A percentile compares a stretch with the other conserved stretches of the same genome.
Conservation (phyloP, 1,284 basidiomycete genomes). For the Boletus calvinii region DNA sequence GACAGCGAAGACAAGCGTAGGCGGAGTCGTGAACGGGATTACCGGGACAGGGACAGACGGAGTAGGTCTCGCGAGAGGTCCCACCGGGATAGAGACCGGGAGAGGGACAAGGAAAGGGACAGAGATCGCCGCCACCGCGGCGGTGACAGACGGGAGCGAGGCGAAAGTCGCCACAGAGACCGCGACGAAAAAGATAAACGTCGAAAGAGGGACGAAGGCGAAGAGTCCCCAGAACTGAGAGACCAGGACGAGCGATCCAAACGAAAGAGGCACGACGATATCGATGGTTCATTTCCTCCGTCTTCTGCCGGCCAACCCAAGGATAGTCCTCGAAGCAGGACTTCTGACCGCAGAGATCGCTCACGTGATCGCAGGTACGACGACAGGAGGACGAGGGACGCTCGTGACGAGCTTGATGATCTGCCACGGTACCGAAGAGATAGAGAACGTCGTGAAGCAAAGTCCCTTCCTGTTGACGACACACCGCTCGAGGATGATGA, state of each 20-base stretch:
- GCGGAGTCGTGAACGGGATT: conserved; percentile 52
- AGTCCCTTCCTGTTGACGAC: conserved; percentile 27
- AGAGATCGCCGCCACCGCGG: conserved; percentile 47
- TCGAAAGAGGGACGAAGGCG: conserved; percentile 60
- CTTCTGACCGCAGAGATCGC: conserved; percentile 49
- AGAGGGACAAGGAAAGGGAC: conserved; percentile 41
- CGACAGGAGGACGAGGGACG: conserved; percentile 48
- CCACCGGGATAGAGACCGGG: conserved; percentile 47
- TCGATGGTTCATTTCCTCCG: conserved; percentile 40
- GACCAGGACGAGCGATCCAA: conserved; percentile 55
- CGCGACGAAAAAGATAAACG: conserved; percentile 51
- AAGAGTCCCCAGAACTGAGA: conserved; percentile 40
- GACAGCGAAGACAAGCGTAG: conserved; percentile 53
- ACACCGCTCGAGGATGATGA: conserved; percentile 36
- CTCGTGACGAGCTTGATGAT: conserved; percentile 62
- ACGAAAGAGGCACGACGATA: conserved; percentile 53
- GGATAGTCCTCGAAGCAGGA: conserved; percentile 55
- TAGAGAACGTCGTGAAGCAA: conserved; percentile 38
- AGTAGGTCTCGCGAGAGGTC: conserved; percentile 44
- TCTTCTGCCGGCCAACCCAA: conserved; percentile 34
- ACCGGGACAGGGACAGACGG: conserved; percentile 48
- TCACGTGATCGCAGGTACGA: conserved; percentile 58
- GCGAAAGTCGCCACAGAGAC: conserved; percentile 41
- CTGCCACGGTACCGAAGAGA: conserved; percentile 41
- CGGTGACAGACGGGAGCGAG: conserved; percentile 50